Evolutionary conservation across 768 basidiomycete species (phyloP).

Genomic region (Leccinum variicolor): DNA sequence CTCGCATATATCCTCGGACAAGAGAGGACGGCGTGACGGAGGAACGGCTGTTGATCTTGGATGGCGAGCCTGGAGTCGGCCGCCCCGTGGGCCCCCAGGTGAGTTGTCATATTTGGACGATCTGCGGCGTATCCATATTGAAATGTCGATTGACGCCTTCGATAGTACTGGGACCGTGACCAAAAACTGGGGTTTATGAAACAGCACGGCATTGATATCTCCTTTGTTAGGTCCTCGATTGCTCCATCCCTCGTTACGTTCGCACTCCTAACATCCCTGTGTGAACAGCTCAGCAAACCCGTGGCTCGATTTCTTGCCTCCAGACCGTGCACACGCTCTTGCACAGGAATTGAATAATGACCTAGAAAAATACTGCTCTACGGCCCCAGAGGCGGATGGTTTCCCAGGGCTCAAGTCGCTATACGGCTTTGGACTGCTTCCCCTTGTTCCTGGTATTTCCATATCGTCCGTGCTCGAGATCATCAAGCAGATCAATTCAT

Average conservation of each 20-base stretch:
- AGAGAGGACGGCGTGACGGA: constrained; percentile 46
- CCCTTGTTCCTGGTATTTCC: constrained; percentile 67
- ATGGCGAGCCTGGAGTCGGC: constrained; percentile 76
- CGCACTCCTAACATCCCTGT: constrained; percentile 14
- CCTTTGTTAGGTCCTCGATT: constrained; percentile 61
- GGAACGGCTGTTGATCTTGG: constrained; percentile 73
- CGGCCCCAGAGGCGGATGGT: constrained; percentile 42
- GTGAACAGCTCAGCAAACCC: constrained; percentile 74
- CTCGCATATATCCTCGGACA: constrained; percentile 57
- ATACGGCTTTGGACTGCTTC: constrained; percentile 83
- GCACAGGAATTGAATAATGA: constrained; percentile 74
- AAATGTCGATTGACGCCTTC: constrained; percentile 8
- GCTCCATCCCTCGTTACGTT: constrained; percentile 2
- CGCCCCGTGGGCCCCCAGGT: constrained; percentile 79
- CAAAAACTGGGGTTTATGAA: constrained; percentile 88
- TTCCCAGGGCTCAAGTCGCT: constrained; percentile 53
- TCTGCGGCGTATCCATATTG: background rate
- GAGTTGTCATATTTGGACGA: constrained; percentile 6
- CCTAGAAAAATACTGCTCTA: constrained; percentile 75
- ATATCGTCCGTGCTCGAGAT: constrained; percentile 56
- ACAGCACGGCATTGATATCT: constrained; percentile 73
- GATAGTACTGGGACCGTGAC: constrained; percentile 69
- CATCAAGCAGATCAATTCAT: constrained; percentile 59
- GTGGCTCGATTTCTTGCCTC: constrained; percentile 84
- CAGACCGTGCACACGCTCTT: constrained; percentile 60